Evolutionary conservation across 352 stramenopile species (phyloP).

Genomic region (Phytophthora pisi): DNA sequence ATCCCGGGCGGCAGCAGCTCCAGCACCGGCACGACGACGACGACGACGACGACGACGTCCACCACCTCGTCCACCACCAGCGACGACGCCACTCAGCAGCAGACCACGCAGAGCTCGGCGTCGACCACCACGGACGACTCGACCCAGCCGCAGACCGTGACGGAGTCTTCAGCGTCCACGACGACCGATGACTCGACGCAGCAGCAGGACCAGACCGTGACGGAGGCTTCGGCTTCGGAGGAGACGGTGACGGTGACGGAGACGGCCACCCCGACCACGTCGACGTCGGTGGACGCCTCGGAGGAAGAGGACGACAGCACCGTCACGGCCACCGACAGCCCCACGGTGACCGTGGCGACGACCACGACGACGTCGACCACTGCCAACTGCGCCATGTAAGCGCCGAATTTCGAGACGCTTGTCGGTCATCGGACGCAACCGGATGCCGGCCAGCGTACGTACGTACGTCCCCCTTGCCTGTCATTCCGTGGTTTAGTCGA

Average conservation of each 20-base stretch:
- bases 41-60: conserved; percentile 19
- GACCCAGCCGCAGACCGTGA: conserved; percentile 25
- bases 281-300: conserved; percentile 24
- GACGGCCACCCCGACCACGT: conserved; percentile 23
- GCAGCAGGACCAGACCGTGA: conserved; percentile 10
- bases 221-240: conserved; percentile 10
- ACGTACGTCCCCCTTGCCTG: neutral
- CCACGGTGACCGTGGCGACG: conserved; percentile 29
- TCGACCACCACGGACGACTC: conserved; percentile 26
- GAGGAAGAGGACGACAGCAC: conserved; percentile 24
- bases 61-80: conserved; percentile 20
- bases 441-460: neutral
- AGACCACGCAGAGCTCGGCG: conserved; percentile 25
- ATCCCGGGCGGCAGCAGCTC: conserved; percentile 36
- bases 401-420: neutral
- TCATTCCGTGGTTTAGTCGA: neutral
- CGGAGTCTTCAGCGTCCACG: neutral
- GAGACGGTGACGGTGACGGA: neutral
- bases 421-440: neutral
- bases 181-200: conserved; percentile 22
- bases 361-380: conserved; percentile 28
- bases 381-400: conserved; percentile 32
- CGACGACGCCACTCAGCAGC: conserved; percentile 17
- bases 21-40: conserved; percentile 18
- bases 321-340: conserved; percentile 18